Evolutionary conservation across 352 stramenopile species (phyloP).

Genomic region (Phytophthora brassicae): DNA sequence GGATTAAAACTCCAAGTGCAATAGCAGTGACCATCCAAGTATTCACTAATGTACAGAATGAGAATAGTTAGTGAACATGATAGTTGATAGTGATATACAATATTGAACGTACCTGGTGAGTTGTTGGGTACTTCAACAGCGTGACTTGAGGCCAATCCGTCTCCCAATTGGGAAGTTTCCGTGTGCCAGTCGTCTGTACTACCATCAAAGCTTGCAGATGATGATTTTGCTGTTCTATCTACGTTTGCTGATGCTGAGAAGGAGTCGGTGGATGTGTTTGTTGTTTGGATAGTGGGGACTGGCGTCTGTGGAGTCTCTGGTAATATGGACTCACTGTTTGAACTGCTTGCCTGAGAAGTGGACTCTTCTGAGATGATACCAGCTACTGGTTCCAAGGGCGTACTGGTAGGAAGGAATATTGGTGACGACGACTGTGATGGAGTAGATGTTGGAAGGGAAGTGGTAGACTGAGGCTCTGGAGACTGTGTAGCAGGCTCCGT

Average conservation of each 20-base stretch:
- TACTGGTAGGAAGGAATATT: slow-evolving; percentile 4
- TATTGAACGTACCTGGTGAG: slow-evolving; percentile 4
- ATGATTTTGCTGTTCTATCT: slow-evolving; percentile 1
- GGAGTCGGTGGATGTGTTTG: background rate
- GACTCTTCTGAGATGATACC: no score
- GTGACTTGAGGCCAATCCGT: slow-evolving; percentile 12
- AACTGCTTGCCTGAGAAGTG: slow-evolving; percentile 7
- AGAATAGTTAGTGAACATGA: background rate
- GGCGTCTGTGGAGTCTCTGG: slow-evolving; percentile 7
- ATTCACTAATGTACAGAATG: background rate
- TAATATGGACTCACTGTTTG: slow-evolving; percentile 5
- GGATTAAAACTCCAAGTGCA: slow-evolving; percentile 9
- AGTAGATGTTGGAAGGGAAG: slow-evolving; percentile 6
- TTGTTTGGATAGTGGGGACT: slow-evolving; percentile 4
- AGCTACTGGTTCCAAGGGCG: no score
- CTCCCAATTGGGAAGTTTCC: slow-evolving; percentile 1
- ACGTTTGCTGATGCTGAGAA: slow-evolving; percentile 18
- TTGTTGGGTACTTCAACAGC: background rate
- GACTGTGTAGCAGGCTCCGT: no score
- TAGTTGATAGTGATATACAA: background rate
- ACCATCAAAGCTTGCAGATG: slow-evolving; percentile 5
- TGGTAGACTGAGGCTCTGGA: slow-evolving; percentile 11
- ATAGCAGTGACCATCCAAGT: slow-evolving; percentile 24
- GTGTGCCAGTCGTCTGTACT: slow-evolving; percentile 11
- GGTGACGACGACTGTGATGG: slow-evolving; percentile 3